Conservation (phyloP, 768 basidiomycete species). For the Dendrothele bispora region DNA sequence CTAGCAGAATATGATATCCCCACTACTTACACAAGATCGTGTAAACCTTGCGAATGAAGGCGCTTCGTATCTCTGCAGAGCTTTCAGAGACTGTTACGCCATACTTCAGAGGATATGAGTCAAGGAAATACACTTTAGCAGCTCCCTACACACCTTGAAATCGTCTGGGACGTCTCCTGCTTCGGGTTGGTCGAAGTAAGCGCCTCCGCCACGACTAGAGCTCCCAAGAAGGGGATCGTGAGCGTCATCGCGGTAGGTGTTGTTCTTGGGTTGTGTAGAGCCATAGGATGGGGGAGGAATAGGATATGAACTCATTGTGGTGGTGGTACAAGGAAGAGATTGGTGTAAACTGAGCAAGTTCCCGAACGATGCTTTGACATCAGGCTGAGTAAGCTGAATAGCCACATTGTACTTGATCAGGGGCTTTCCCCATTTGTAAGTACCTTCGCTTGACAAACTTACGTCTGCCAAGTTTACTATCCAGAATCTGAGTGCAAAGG, state of each 20-base stretch:
- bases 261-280: constrained; percentile 34
- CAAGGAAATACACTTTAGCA: constrained; percentile 7
- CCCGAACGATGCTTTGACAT: too few relatives aligned
- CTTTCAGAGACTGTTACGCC: constrained; percentile 80
- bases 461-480: too few relatives aligned
- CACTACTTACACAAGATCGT: constrained; percentile 77
- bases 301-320: constrained; percentile 62
- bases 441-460: too few relatives aligned
- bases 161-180: constrained; percentile 84
- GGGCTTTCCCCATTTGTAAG: too few relatives aligned
- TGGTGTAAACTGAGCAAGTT: too few relatives aligned
- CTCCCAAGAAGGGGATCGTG: constrained; percentile 60
- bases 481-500: too few relatives aligned
- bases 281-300: constrained; percentile 64
- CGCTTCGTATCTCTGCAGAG: constrained; percentile 73
- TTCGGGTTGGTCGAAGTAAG: constrained; percentile 73
- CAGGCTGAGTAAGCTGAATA: too few relatives aligned
- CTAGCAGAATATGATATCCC: constrained; percentile 1
- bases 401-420: too few relatives aligned
- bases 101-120: constrained; percentile 46
- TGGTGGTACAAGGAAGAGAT: too few relatives aligned
- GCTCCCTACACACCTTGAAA: constrained; percentile 68
- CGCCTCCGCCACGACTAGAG: constrained; percentile 47
- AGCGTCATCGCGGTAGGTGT: constrained; percentile 33
- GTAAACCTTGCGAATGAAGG: constrained; percentile 91